These are phyloP conservation scores for Lentinula sp. DNA, from an alignment of 768 basidiomycete genomes.

Conservation along the genomic window DNA sequence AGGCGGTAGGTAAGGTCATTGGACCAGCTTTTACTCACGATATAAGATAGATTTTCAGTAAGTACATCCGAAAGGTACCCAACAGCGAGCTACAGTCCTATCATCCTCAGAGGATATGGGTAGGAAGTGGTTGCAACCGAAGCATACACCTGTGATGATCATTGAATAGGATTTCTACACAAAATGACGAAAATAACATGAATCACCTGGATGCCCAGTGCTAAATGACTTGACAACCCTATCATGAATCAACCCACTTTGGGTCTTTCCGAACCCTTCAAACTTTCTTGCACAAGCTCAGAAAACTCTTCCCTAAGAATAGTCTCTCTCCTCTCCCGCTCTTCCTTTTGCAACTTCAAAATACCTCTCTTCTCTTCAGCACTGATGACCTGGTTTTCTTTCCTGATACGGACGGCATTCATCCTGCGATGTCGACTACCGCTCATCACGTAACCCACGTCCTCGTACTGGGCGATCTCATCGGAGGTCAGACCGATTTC, in stretches of 20 bases:
- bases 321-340: constrained; percentile 85
- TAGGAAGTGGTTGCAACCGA: not conserved
- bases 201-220: not conserved
- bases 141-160: not conserved
- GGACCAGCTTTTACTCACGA: too few relatives aligned
- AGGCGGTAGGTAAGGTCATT: too few relatives aligned
- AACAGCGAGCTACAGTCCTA: too few relatives aligned
- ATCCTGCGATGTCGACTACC: constrained; percentile 91
- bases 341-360: constrained; percentile 90
- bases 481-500: constrained; percentile 92
- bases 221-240: not conserved
- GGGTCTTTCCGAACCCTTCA: constrained; percentile 41
- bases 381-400: constrained; percentile 99
- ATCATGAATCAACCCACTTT: not conserved
- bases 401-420: constrained; percentile 98
- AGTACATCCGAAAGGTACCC: too few relatives aligned
- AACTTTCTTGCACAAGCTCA: constrained; percentile 71
- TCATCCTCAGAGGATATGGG: too few relatives aligned
- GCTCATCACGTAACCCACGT: constrained; percentile 96
- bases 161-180: not conserved
- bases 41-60: too few relatives aligned
- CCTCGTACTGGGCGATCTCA: constrained; percentile 83
- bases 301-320: constrained; percentile 87
- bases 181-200: not conserved
- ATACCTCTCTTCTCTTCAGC: constrained; percentile 98